Base-by-base conservation (phyloP, 2,329 filamentous ascomycete species). In the Cyanodermella asteris region DNA sequence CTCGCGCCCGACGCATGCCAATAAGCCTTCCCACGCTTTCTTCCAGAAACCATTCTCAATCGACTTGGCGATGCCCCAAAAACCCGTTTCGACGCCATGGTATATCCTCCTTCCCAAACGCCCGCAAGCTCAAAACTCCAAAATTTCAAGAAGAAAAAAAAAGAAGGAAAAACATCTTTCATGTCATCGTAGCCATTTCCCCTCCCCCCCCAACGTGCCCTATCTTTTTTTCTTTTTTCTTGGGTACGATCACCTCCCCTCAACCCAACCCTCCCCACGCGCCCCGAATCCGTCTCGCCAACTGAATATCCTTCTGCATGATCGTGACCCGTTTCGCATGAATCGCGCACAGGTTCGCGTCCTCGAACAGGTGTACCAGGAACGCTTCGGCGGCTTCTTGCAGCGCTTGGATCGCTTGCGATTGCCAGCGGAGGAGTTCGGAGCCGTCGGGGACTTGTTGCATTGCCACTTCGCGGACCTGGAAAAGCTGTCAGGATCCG, bases 311-410 rank as follows among this genome's bases (percentile, higher is more conserved):
- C 55, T 91, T 91, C 51, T 87, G 81, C 77, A 91, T 84, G 40
- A 93, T 91, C 19, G 84, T 94, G 26, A 94, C 81, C 46, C 84
- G 64, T 57, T 91, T 93, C 33, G 84, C 87, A 52, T 94, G 84
- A 39, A 94, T 82, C 34, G 84, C 87, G 54, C 84, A 93, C 20
- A 94, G 64, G 54, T 94, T 93, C 36, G 78, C 78, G 51, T 91
- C 80, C 47, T 93, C 82, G 44, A 94, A 93, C n/a, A 94, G 59
- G 44, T 91, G 82, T 30, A 94, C 76, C 38, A 94, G 62, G 51
- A 91, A 94, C 5, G 84, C 84, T 55, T 94, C 84, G n/a, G 82
- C 69, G 9, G 84, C 80, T 58, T 94, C 84, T 52, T 94, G 84
- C 3, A 94, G 61, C 8, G 84, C 84, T 42, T 76, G 69, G 41